Evolutionary conservation across 352 stramenopile genomes (phyloP).

Genomic region (Globisporangium cystogenes): DNA sequence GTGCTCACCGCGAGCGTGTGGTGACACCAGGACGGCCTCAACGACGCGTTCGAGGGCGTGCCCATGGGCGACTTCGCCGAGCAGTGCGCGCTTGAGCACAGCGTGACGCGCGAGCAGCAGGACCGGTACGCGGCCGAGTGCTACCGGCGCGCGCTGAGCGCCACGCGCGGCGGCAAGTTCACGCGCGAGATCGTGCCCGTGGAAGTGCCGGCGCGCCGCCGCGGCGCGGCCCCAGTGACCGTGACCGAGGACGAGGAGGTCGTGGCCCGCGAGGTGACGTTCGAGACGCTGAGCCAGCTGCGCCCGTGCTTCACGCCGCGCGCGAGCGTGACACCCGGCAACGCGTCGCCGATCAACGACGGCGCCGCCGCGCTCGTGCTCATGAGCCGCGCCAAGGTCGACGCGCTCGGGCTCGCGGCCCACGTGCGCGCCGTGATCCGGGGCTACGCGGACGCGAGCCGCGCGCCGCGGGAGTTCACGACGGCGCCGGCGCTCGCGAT

Average conservation of each 20-base stretch:
- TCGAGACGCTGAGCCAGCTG: constrained; percentile 83
- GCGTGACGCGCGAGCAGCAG: constrained; percentile 89
- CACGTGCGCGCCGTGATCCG: constrained; percentile 62
- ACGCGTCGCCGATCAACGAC: constrained; percentile 95
- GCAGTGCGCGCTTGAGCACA: constrained; percentile 81
- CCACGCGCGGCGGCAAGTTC: constrained; percentile 62
- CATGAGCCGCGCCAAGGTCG: constrained; percentile 82
- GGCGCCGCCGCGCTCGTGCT: constrained; percentile 92
- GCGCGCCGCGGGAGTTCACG: constrained; percentile 91
- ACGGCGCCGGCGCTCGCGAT: constrained; percentile 91
- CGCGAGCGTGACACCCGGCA: constrained; percentile 91
- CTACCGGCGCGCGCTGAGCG: constrained; percentile 79
- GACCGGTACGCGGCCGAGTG: constrained; percentile 91
- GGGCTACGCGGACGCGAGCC: constrained; percentile 63
- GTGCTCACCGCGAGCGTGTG: no score
- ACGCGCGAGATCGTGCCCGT: constrained; percentile 81
- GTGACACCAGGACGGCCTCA: constrained; percentile 93
- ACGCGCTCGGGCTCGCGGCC: constrained; percentile 44
- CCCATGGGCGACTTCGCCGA: constrained; percentile 96
- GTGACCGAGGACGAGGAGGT: constrained; percentile 90
- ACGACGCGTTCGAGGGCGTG: constrained; percentile 90
- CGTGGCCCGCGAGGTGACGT: constrained; percentile 55
- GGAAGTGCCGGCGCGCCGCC: constrained; percentile 40
- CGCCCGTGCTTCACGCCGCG: constrained; percentile 86
- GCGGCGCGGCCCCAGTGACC: constrained; percentile 17